Base-by-base conservation (phyloP, 257 asterid species). In the Coffea eugenioides region DNA sequence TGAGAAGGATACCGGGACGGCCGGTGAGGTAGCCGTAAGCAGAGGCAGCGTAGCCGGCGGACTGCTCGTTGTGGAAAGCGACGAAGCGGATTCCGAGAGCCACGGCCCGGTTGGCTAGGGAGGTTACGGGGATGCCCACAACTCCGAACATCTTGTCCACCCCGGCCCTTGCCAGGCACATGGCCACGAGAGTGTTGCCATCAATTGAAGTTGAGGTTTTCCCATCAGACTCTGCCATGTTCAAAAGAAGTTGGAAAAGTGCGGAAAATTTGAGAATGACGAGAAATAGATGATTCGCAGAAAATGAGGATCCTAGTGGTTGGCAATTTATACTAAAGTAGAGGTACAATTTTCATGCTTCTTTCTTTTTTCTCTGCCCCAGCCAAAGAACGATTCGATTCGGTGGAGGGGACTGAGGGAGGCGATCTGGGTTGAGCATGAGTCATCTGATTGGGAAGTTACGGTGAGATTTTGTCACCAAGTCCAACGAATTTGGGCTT, bases 31-130 rank as follows among this genome's bases (percentile, higher is more conserved):
- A 94, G 49, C 97, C 97, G 87, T 88, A 93, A n/a, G 97, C 93
- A n/a, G 97, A 93, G 78, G 98, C 98, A 25, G 98, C 98, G 77
- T 94, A 94, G 2, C 98, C 98, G 20, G 98, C 98, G 1, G 97
- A 94, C 76, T 94, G 97, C 86, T 94, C 98, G 89, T 94, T 94
- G 84, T 94, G 98, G 82, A 94, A 94, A 69, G 98, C 96, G 80
- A 94, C 87, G 85, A 94, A 94, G 57, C 98, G 91, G 82, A 90
- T 83, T n/a, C 97, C 97, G 25, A 84, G 86, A 20, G 95, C 86
- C 1, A 93, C 92, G 45, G 97, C 92, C 62, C 92, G 90, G 81
- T 83, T 91, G 54, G 98, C 98, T 36, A 94, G 90, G 2, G 96
- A 89, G 18, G 98, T 94, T 0, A 94, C 97, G 4, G 97, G 98